Percentiles rank a stretch among this genome's conserved stretches.
Conservation (phyloP, 1,139 yeast genomes). For the Kodamaea arcana region DNA sequence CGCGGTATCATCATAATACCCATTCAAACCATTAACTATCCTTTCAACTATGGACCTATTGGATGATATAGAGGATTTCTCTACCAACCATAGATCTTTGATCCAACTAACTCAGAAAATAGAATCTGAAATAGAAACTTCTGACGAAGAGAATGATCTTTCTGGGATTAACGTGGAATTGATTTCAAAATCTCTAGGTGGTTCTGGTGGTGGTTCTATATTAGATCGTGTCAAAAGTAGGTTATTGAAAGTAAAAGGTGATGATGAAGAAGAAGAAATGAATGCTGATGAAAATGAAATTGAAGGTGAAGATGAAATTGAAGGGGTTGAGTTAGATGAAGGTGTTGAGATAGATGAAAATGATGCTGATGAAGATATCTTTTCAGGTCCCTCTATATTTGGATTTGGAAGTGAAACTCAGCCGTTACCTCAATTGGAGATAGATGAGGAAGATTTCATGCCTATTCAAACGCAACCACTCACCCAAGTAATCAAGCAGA, state of each 20-base stretch:
- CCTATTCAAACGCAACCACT: conserved; percentile 3
- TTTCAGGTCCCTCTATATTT: conserved; percentile 12
- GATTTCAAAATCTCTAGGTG: no score
- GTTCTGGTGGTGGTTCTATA: conserved; percentile 10
- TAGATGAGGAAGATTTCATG: conserved; percentile 23
- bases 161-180: neutral
- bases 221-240: conserved; percentile 17
- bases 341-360: neutral
- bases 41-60: conserved; percentile 20
- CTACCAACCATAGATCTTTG: conserved; percentile 6
- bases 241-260: conserved; percentile 9
- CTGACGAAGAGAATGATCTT: conserved; percentile 3
- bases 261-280: conserved; percentile 3
- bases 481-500: conserved; percentile 1
- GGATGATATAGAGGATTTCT: conserved; percentile 17
- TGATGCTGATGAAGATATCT: conserved; percentile 3
- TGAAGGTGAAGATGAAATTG: conserved; percentile 5
- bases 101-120: conserved; percentile 5
- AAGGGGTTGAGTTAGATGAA: conserved; percentile 1
- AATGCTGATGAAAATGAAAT: neutral
- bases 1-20: neutral
- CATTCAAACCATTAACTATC: no score
- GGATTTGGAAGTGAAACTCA: conserved; percentile 13
- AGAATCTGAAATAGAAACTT: conserved; percentile 7
- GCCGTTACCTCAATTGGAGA: conserved; percentile 26